phyloP scores from a whole-genome alignment of 352 stramenopile species.

The Phytophthora megakarya region DNA sequence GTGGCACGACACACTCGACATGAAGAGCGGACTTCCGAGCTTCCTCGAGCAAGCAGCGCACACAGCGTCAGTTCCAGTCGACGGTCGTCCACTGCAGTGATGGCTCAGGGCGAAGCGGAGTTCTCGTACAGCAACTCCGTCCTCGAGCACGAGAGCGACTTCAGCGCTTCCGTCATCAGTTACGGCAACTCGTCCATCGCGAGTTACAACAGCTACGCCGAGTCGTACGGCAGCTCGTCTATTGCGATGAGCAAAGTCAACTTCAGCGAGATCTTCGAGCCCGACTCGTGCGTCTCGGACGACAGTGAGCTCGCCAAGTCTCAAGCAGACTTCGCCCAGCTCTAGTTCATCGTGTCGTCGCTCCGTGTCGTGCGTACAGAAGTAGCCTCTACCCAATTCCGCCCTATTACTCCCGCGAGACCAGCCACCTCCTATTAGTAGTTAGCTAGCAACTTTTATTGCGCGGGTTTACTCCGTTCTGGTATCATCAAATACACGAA shows the following conservation, averaged over 20 bases:
- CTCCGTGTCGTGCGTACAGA: constrained; percentile 23
- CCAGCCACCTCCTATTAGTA: constrained; percentile 20
- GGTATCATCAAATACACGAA: constrained; percentile 11
- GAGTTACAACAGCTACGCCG: constrained; percentile 40
- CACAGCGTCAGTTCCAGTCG: constrained; percentile 31
- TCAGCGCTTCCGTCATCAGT: constrained; percentile 32
- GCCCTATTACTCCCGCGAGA: constrained; percentile 28
- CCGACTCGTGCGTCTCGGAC: constrained; percentile 46
- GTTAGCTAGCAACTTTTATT: constrained; percentile 21
- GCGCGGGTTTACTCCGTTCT: constrained; percentile 30
- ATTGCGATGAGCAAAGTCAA: constrained; percentile 65
- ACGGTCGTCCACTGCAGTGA: constrained; percentile 56
- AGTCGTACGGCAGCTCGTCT: constrained; percentile 59
- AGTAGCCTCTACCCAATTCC: constrained; percentile 14
- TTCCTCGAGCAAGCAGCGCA: constrained; percentile 12
- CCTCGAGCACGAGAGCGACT: constrained; percentile 24
- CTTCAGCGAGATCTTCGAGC: constrained; percentile 67
- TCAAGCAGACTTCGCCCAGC: constrained; percentile 54
- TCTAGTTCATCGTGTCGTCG: constrained; percentile 35
- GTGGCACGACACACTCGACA: constrained; percentile 41
- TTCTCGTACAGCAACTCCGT: constrained; percentile 40
- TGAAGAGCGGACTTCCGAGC: constrained; percentile 28
- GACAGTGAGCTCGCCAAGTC: constrained; percentile 43
- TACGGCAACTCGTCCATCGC: constrained; percentile 39
- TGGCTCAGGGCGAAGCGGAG: constrained; percentile 30